Evolutionary conservation across 1,284 basidiomycete genomes (phyloP).

Genomic region (Ganoderma meredithae): DNA sequence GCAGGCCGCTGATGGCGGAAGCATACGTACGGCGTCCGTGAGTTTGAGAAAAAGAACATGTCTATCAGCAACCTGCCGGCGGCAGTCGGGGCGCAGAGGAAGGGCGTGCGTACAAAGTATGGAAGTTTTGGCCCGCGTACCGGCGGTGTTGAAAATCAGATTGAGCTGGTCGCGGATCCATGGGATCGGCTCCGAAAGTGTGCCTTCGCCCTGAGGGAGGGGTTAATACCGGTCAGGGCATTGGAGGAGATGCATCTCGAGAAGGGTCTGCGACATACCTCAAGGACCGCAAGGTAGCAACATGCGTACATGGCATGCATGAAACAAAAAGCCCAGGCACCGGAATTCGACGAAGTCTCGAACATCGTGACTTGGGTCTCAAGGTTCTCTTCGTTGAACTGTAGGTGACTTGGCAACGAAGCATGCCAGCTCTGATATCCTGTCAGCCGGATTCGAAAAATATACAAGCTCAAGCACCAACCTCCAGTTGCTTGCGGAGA

Average conservation of each 20-base stretch:
- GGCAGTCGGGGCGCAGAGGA: conserved; percentile 3
- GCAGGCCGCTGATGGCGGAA: conserved; percentile 57
- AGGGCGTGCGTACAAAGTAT: conserved; percentile 62
- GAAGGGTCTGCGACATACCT: conserved; percentile 51
- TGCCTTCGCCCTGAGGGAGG: conserved; percentile 39
- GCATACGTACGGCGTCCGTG: conserved; percentile 12
- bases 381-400: conserved; percentile 70
- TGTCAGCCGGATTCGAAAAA: conserved; percentile 5
- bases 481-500: conserved; percentile 51
- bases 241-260: not conserved
- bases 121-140: conserved; percentile 70
- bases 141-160: conserved; percentile 64
- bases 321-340: conserved; percentile 79
- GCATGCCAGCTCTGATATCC: conserved; percentile 63
- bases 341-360: conserved; percentile 75
- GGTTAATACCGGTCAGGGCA: conserved; percentile 9
- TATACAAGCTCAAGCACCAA: conserved; percentile 31
- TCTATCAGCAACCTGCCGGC: conserved; percentile 19
- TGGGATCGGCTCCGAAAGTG: conserved; percentile 43
- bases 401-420: conserved; percentile 70
- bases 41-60: not conserved
- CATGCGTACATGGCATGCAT: conserved; percentile 77
- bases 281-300: conserved; percentile 66
- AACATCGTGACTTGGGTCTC: conserved; percentile 77
- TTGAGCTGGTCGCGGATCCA: conserved; percentile 68